phyloP scores from a whole-genome alignment of 2,329 filamentous ascomycete genomes.

The Neofusicoccum parvum region DNA sequence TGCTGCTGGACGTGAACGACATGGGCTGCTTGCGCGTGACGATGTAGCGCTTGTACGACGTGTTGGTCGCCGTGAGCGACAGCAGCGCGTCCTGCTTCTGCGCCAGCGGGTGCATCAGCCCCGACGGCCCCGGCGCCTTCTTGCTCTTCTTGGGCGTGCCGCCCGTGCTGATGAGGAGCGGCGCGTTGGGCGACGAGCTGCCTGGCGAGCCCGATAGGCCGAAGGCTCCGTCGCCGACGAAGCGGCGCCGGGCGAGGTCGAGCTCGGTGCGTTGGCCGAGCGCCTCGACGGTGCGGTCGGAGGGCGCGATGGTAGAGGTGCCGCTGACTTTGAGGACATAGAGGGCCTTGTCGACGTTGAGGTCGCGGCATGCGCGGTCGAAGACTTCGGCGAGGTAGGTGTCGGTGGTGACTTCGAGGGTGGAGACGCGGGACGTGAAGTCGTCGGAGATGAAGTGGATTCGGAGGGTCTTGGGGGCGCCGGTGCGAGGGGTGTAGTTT shows the following conservation, averaged over 20 bases:
- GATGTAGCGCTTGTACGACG: slow-evolving; percentile 70
- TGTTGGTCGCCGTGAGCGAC: slow-evolving; percentile 40
- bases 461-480: slow-evolving; percentile 69
- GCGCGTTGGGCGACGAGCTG: slow-evolving; percentile 69
- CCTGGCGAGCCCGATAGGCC: slow-evolving; percentile 70
- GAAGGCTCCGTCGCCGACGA: slow-evolving; percentile 72
- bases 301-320: slow-evolving; percentile 72
- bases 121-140: slow-evolving; percentile 58
- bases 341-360: slow-evolving; percentile 75
- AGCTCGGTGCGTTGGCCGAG: slow-evolving; percentile 75
- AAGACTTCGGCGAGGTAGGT: slow-evolving; percentile 83
- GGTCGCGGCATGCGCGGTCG: slow-evolving; percentile 74
- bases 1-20: slow-evolving; percentile 74
- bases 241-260: slow-evolving; percentile 73
- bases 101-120: slow-evolving; percentile 64
- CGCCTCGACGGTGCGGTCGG: slow-evolving; percentile 77
- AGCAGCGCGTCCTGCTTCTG: slow-evolving; percentile 58
- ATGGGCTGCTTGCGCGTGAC: slow-evolving; percentile 83
- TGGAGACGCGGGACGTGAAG: slow-evolving; percentile 70
- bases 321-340: slow-evolving; percentile 78
- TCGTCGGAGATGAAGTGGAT: slow-evolving; percentile 73
- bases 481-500: slow-evolving; percentile 58
- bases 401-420: slow-evolving; percentile 75
- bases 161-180: slow-evolving; percentile 59
- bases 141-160: slow-evolving; percentile 51